Evolutionary conservation across 257 asterid species (phyloP).

Genomic region (Verbena officinalis): DNA sequence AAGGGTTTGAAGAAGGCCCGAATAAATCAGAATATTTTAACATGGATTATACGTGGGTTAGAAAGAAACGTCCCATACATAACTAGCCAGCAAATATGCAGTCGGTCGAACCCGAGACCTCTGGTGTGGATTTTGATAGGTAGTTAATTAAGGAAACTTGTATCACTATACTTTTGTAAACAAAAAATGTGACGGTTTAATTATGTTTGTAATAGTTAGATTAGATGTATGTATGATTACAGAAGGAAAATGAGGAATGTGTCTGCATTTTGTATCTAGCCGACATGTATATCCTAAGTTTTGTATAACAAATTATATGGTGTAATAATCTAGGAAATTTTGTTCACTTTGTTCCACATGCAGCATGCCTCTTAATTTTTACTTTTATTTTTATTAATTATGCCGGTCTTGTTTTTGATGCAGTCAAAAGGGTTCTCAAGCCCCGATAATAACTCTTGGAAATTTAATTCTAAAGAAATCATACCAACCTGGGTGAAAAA

Average conservation of each 20-base stretch:
- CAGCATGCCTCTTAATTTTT: not conserved
- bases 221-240: constrained; percentile 27
- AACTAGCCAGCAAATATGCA: constrained; percentile 52
- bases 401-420: constrained; percentile 17
- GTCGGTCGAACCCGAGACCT: constrained; percentile 44
- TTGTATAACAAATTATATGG: constrained; percentile 39
- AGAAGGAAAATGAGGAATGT: constrained; percentile 47
- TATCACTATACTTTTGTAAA: constrained; percentile 1
- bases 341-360: constrained; percentile 26
- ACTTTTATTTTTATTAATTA: not conserved
- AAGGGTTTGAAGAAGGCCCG: constrained; percentile 36
- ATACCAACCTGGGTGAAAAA: too few species aligned
- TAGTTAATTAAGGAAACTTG: too few species aligned
- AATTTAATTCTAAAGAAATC: not conserved
- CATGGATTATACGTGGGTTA: constrained; percentile 69
- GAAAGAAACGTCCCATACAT: constrained; percentile 65
- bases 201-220: not conserved
- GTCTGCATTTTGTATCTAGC: constrained; percentile 48
- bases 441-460: not conserved
- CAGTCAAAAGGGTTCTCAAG: constrained; percentile 37
- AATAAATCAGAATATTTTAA: constrained; percentile 51
- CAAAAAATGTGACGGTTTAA: not conserved
- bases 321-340: constrained; percentile 26
- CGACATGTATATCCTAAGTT: constrained; percentile 39
- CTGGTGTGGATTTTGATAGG: too few species aligned